Conservation (phyloP, 2,329 filamentous ascomycete genomes). For the Ophiocordyceps unilateralis region DNA sequence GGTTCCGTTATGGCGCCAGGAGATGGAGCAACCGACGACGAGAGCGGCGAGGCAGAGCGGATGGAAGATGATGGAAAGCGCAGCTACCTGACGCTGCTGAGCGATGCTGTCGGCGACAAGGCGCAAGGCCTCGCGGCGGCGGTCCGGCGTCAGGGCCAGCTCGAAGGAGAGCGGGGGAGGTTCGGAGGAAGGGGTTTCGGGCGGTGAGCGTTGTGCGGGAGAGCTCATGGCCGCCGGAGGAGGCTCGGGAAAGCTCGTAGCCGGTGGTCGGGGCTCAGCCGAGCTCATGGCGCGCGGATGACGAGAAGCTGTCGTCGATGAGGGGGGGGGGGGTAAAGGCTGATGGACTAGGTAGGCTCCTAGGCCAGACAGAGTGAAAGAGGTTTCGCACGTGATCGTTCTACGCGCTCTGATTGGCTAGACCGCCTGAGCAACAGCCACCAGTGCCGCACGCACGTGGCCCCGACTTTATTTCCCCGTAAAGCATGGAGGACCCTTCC, state of each 20-base stretch:
- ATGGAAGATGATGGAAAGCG: constrained; percentile 45
- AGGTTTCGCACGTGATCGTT: not conserved
- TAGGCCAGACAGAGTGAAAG: not conserved
- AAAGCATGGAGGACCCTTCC: too few relatives aligned
- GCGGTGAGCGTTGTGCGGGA: too few relatives aligned
- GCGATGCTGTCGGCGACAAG: constrained; percentile 68
- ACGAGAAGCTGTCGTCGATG: too few relatives aligned
- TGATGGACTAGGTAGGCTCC: too few relatives aligned
- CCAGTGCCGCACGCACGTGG: not conserved
- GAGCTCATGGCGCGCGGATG: too few relatives aligned
- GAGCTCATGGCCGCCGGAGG: not conserved
- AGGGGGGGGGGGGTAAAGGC: too few relatives aligned
- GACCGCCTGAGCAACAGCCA: not conserved
- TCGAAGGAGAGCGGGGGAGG: constrained; percentile 46
- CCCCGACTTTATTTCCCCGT: not conserved
- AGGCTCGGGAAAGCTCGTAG: too few relatives aligned
- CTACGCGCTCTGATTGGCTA: not conserved
- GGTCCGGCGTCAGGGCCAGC: constrained; percentile 28
- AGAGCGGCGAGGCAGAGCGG: constrained; percentile 32
- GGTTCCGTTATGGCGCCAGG: constrained; percentile 20
- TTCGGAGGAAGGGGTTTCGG: not conserved
- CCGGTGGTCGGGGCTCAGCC: too few relatives aligned
- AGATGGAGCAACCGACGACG: constrained; percentile 17
- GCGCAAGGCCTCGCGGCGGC: constrained; percentile 49
- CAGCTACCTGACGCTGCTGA: constrained; percentile 58